Conservation (phyloP, 306 rosid species). For the Prunus mongolica region DNA sequence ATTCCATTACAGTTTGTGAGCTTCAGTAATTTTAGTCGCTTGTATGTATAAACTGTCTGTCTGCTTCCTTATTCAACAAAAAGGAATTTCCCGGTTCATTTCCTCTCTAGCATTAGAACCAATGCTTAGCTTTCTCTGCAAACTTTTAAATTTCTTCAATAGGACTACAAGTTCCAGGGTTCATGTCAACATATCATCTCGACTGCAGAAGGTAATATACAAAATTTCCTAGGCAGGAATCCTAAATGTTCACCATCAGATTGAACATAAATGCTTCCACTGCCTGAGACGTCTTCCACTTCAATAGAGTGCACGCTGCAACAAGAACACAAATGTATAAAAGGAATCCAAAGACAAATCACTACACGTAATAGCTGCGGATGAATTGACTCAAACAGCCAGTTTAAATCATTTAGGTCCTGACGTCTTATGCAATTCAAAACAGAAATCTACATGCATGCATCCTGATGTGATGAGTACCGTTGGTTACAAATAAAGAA, state of each 20-base stretch:
- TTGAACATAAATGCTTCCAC: slow-evolving; percentile 62
- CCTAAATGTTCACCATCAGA: slow-evolving; percentile 94
- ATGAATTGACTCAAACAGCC: neutral
- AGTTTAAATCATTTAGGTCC: neutral
- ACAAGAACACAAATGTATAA: slow-evolving; percentile 4
- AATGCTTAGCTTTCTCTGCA: neutral
- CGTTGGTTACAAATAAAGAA: neutral
- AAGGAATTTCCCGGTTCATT: neutral
- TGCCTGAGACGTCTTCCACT: slow-evolving; percentile 69
- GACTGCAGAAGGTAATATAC: slow-evolving; percentile 65
- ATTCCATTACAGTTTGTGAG: neutral
- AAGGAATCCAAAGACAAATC: neutral
- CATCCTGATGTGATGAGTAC: neutral
- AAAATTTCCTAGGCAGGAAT: slow-evolving; percentile 73
- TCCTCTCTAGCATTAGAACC: neutral
- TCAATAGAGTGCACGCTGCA: slow-evolving; percentile 64
- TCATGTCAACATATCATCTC: slow-evolving; percentile 75
- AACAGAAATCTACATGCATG: neutral
- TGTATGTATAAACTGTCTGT: neutral
- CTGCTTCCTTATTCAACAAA: neutral
- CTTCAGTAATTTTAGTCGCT: neutral
- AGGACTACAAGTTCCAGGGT: neutral
- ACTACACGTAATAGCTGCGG: neutral
- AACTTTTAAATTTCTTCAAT: neutral
- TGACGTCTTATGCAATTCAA: neutral